Evolutionary conservation across 2,329 filamentous ascomycete genomes (phyloP), one percentile per base, ranked within the genome.

Genomic region (Graphium sp.): DNA sequence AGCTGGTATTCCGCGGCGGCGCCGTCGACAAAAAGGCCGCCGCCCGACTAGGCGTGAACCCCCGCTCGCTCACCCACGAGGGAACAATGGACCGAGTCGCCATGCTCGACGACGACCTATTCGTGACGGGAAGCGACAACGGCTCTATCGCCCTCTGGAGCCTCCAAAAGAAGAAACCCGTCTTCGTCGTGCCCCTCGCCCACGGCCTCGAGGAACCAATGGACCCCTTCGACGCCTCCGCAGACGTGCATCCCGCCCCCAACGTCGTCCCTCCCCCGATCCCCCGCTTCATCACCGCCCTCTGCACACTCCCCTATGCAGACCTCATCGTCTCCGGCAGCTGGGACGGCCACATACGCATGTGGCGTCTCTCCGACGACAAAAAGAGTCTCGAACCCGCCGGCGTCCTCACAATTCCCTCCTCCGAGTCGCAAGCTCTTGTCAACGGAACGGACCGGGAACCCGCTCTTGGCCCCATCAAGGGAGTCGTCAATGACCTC

Each of bases 81-180:
- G 87, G 84, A 31, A 91, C 77, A 45, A 85, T 94, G 52, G 89
- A 98, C 52, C 75, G 84, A 35, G 73, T 95, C 16, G 79, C 85
- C 33, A 83, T 92, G 59, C 68, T 98, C 44, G 89, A 79, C 52
- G 84, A 78, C 43, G 76, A 76, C 45, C 77, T 74, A 14, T 98
- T 95, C 46, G 74, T 98, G 35, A 98, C 89, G 0, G 89, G 87
- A 14, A 81, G 80, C 33, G 87, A 98, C 53, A 93, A 89, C 41
- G 89, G 89, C 30, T 69, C 76, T 5, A 60, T 98, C 29, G 76
- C 74, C 1, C 66, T 95, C 9, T 95, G 87, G 87, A 83, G 74
- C 35, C 63, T 84, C 14, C 69, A 85, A 47, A 93, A 92, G 59
- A 98, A 98, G 66, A 95, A 95, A 53, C 78, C 89, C 1, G 61